Evolutionary conservation across 192 early-diverging fungal species (phyloP).

Genomic region (Dissophora ornata): DNA sequence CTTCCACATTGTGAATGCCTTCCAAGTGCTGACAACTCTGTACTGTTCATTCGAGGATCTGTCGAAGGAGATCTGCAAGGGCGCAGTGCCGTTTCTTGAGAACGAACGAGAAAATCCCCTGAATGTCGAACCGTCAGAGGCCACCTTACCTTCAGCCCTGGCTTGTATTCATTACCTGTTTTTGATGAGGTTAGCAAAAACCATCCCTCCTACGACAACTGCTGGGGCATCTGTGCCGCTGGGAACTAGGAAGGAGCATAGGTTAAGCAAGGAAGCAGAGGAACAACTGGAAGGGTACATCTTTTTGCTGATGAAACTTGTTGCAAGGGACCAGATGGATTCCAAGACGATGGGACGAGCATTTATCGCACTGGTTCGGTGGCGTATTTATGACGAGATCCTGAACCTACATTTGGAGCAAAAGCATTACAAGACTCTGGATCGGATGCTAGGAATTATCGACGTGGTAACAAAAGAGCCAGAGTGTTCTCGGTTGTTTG

Average conservation of each 20-base stretch:
- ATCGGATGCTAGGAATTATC: conserved; percentile 5
- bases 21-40: conserved; percentile 19
- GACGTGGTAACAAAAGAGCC: conserved; percentile 14
- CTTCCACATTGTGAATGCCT: conserved; percentile 19
- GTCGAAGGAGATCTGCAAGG: conserved; percentile 5
- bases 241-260: not conserved
- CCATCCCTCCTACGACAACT: not conserved
- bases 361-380: conserved; percentile 14
- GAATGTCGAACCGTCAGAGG: conserved; percentile 1
- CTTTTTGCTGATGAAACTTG: conserved; percentile 7
- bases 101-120: conserved; percentile 16
- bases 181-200: conserved; percentile 4
- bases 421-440: conserved; percentile 3
- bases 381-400: conserved; percentile 18
- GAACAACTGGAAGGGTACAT: conserved; percentile 18
- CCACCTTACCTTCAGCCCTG: conserved; percentile 4
- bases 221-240: not conserved
- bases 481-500: conserved; percentile 23
- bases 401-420: conserved; percentile 6
- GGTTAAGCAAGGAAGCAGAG: conserved; percentile 7
- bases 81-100: conserved; percentile 24
- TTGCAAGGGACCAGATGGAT: conserved; percentile 14
- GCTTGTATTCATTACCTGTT: conserved; percentile 29
- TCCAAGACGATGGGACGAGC: not conserved
- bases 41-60: conserved; percentile 16